Evolutionary conservation across 2,329 filamentous ascomycete genomes (phyloP).

Genomic region (Penicillium sp.): DNA sequence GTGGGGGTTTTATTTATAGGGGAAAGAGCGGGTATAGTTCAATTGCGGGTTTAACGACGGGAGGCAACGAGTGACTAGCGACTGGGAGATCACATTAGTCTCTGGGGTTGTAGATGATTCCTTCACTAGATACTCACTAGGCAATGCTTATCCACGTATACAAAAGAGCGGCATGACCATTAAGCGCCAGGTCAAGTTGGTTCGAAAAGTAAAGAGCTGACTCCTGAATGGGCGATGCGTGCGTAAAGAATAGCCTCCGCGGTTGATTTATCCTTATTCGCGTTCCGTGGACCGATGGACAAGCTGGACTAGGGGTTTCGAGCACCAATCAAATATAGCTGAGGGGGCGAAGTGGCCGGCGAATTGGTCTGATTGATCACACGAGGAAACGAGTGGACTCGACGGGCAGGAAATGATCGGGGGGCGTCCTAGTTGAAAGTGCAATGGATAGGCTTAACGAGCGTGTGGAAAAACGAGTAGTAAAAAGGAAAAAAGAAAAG

Average conservation of each 20-base stretch:
- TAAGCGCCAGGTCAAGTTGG: constrained; percentile 5
- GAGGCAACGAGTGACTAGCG: neutral
- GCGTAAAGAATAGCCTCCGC: constrained; percentile 6
- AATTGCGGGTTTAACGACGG: neutral
- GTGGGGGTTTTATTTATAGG: neutral
- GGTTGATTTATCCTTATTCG: constrained; percentile 5
- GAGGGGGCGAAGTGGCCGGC: neutral
- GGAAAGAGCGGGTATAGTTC: constrained; percentile 6
- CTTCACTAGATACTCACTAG: constrained; percentile 13
- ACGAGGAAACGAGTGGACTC: constrained; percentile 4
- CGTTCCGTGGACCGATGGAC: constrained; percentile 8
- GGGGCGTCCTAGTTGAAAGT: neutral
- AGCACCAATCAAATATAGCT: constrained; percentile 14
- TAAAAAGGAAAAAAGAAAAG: neutral
- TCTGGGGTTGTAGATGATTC: neutral
- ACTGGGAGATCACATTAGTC: constrained; percentile 1
- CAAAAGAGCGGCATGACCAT: constrained; percentile 23
- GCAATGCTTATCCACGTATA: constrained; percentile 14
- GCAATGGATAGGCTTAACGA: neutral
- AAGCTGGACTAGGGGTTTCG: constrained; percentile 4
- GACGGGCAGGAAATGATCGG: neutral
- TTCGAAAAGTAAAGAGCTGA: neutral
- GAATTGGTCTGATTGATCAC: constrained; percentile 16
- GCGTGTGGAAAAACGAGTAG: neutral
- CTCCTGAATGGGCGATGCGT: constrained; percentile 3